Percentiles rank a stretch among this genome's conserved stretches.
Conservation (phyloP, 2,329 filamentous ascomycete species). For the Xylaria sp. region DNA sequence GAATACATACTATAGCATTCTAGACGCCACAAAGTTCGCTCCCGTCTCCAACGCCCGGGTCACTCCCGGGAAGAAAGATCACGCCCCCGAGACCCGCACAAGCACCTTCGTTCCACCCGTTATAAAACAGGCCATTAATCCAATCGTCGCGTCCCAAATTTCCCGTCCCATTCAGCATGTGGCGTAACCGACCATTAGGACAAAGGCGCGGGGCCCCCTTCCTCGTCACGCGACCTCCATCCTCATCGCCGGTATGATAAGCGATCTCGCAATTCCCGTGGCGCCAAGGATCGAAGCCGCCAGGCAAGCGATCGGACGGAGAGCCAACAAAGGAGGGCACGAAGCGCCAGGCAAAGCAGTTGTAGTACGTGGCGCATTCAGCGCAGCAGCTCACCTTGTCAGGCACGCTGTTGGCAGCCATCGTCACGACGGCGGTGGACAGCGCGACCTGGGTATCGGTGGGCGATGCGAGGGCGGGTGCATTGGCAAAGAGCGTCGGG, state of each 20-base stretch:
- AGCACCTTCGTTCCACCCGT: conserved; percentile 49
- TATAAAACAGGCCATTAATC: conserved; percentile 44
- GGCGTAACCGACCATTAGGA: conserved; percentile 39
- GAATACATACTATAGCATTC: not conserved
- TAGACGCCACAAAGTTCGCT: conserved; percentile 19
- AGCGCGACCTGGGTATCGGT: not conserved
- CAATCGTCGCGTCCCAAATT: conserved; percentile 28
- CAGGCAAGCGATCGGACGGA: conserved; percentile 42
- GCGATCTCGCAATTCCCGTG: conserved; percentile 45
- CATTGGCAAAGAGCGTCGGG: conserved; percentile 45
- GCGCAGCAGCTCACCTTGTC: conserved; percentile 48
- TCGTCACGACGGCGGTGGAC: conserved; percentile 42
- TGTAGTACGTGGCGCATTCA: conserved; percentile 46
- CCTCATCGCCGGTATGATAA: conserved; percentile 40
- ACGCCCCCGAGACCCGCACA: conserved; percentile 41
- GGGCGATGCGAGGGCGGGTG: conserved; percentile 33
- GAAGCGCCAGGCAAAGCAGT: conserved; percentile 49
- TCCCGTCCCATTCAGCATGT: conserved; percentile 34
- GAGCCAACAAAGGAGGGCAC: conserved; percentile 39
- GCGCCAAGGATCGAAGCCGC: conserved; percentile 48
- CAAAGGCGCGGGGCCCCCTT: conserved; percentile 31
- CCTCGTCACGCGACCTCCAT: conserved; percentile 8
- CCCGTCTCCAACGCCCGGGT: conserved; percentile 40
- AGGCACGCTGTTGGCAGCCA: conserved; percentile 39
- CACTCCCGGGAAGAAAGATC: conserved; percentile 37